Conservation (phyloP, 2,329 filamentous ascomycete genomes). For the Stagonosporopsis vannaccii region DNA sequence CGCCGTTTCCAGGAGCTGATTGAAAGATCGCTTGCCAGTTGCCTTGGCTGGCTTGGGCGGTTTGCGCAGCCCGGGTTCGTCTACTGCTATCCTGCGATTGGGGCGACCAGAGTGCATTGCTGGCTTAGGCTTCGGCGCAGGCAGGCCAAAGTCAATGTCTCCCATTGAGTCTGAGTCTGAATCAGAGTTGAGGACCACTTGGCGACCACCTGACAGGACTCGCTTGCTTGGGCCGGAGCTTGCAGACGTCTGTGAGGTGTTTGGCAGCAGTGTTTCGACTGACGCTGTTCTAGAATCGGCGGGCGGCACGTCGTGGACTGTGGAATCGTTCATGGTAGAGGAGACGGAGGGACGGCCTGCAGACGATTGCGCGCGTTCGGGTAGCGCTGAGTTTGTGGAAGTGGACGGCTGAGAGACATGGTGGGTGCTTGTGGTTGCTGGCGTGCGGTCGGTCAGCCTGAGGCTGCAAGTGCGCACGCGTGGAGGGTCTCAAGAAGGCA, state of each 20-base stretch:
- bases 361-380: neutral
- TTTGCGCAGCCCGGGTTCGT: slow-evolving; percentile 31
- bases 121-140: slow-evolving; percentile 18
- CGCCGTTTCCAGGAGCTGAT: slow-evolving; percentile 32
- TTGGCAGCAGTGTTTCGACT: slow-evolving; percentile 1
- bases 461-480: slow-evolving; percentile 4
- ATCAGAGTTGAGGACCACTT: slow-evolving; percentile 70
- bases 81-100: slow-evolving; percentile 19
- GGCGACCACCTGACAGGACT: slow-evolving; percentile 61
- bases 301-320: slow-evolving; percentile 16
- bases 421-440: slow-evolving; percentile 2
- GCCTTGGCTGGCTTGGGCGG: slow-evolving; percentile 27
- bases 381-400: neutral
- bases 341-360: neutral
- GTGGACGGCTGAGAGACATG: slow-evolving; percentile 1
- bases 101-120: slow-evolving; percentile 16
- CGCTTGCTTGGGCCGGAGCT: slow-evolving; percentile 53
- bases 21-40: slow-evolving; percentile 28
- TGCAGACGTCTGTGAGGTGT: slow-evolving; percentile 37
- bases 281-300: slow-evolving; percentile 5
- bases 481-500: neutral
- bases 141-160: slow-evolving; percentile 58
- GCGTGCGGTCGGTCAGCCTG: slow-evolving; percentile 1
- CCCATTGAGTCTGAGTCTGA: slow-evolving; percentile 66
- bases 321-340: slow-evolving; percentile 2